Percentiles rank a stretch among this genome's conserved stretches.
Conservation (phyloP, 495 filamentous ascomycete species). For the Immersiella caudata region DNA sequence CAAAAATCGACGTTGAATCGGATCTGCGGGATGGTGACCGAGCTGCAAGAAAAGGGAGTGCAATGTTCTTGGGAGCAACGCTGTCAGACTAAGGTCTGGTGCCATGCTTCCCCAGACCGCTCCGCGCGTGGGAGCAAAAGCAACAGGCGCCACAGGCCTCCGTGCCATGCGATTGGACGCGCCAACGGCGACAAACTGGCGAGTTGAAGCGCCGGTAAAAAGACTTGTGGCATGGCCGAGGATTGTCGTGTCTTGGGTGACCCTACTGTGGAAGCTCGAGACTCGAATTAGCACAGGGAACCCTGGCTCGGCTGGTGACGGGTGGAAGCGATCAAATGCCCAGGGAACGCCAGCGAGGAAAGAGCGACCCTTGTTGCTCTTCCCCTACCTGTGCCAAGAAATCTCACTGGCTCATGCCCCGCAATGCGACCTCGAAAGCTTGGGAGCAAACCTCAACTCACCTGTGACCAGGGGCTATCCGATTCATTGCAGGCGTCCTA, state of each 20-base stretch:
- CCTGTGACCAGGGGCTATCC: not conserved
- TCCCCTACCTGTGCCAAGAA: not conserved
- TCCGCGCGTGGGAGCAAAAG: constrained; percentile 16
- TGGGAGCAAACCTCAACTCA: not conserved
- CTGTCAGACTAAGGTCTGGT: constrained; percentile 3
- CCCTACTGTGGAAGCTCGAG: not conserved
- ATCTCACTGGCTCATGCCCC: not conserved
- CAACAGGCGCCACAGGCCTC: not conserved
- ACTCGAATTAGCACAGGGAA: not conserved
- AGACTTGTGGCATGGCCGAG: not conserved
- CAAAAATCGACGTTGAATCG: constrained; percentile 21
- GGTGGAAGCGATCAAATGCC: not conserved
- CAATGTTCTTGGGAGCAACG: constrained; percentile 16
- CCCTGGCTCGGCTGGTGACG: not conserved
- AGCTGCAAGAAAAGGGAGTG: constrained; percentile 20
- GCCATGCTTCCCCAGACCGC: constrained; percentile 22
- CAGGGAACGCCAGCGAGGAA: not conserved
- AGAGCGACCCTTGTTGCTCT: constrained; percentile 1
- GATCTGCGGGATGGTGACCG: constrained; percentile 4
- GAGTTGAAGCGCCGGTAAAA: not conserved
- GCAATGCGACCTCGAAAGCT: constrained; percentile 8
- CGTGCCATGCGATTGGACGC: not conserved
- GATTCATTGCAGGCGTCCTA: not conserved
- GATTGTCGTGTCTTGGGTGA: not conserved
- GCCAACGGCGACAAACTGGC: not conserved